These are phyloP conservation scores for Pichia sp. DNA, from an alignment of 1,139 yeast genomes.

Conservation along the genomic window DNA sequence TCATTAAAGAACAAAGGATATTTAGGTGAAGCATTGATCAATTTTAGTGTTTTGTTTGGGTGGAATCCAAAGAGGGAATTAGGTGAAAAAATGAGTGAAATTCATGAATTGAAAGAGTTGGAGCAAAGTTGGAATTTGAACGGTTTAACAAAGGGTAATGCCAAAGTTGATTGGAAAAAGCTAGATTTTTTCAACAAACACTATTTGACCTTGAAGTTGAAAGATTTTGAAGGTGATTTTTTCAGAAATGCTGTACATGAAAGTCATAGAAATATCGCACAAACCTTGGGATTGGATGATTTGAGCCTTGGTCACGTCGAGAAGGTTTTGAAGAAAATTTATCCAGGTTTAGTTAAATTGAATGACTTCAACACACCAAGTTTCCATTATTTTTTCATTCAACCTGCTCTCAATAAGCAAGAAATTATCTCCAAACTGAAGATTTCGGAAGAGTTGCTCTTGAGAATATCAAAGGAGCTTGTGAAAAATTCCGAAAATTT, in stretches of 20 bases:
- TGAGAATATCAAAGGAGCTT: constrained; percentile 3
- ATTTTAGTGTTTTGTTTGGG: constrained; percentile 86
- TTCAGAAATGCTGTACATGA: constrained; percentile 30
- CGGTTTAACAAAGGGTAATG: constrained; percentile 84
- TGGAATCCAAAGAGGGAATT: constrained; percentile 76
- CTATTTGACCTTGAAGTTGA: constrained; percentile 39
- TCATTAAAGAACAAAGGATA: constrained; percentile 54
- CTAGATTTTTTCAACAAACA: constrained; percentile 67
- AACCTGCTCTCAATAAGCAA: constrained; percentile 23
- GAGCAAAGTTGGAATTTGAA: constrained; percentile 40
- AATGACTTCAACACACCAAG: constrained; percentile 35
- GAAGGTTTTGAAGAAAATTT: constrained; percentile 26
- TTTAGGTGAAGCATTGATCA: constrained; percentile 78
- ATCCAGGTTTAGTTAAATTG: constrained; percentile 37
- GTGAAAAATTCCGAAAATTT: constrained; percentile 1
- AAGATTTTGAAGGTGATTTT: constrained; percentile 24
- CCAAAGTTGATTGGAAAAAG: constrained; percentile 78
- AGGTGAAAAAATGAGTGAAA: constrained; percentile 50
- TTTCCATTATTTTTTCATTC: constrained; percentile 43
- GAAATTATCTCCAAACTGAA: constrained; percentile 17
- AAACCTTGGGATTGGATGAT: constrained; percentile 13
- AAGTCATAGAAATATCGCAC: constrained; percentile 15
- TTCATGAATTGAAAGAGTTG: constrained; percentile 48
- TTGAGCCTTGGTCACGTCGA: constrained; percentile 28
- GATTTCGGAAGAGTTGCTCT: constrained; percentile 4